phyloP scores from a whole-genome alignment of 805 yeast species.

The Kodamaea laetipori region DNA sequence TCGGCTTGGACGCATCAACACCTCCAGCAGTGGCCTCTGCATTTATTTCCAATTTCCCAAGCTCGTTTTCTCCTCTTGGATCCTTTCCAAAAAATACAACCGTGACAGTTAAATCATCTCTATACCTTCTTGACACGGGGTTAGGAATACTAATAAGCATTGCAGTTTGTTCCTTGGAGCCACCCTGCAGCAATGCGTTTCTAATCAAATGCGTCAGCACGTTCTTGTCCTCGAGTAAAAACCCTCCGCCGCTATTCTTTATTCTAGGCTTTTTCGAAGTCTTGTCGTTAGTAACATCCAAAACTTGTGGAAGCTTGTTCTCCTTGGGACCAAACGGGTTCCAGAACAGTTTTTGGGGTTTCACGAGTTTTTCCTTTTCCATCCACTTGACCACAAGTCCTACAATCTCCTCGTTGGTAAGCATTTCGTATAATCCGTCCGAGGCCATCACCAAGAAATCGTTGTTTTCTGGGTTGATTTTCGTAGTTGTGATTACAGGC shows the following conservation, averaged over 20 bases:
- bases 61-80: constrained; percentile 39
- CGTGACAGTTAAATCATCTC: constrained; percentile 95
- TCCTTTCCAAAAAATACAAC: constrained; percentile 88
- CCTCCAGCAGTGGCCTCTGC: constrained; percentile 63
- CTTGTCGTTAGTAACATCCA: constrained; percentile 60
- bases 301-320: constrained; percentile 60
- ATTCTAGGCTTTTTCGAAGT: constrained; percentile 76
- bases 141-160: constrained; percentile 89
- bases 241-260: constrained; percentile 41
- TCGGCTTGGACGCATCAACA: constrained; percentile 45
- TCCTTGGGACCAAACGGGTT: constrained; percentile 43
- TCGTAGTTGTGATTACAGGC: constrained; percentile 85
- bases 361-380: constrained; percentile 66
- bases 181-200: constrained; percentile 87
- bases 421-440: constrained; percentile 91
- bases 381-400: constrained; percentile 93
- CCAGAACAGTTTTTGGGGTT: constrained; percentile 52
- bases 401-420: constrained; percentile 89
- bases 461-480: constrained; percentile 66
- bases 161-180: constrained; percentile 82
- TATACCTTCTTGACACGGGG: constrained; percentile 85
- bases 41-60: constrained; percentile 57
- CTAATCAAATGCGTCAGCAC: constrained; percentile 92
- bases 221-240: constrained; percentile 76
- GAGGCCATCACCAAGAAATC: constrained; percentile 91